Base-by-base conservation (phyloP, 139 green algal genomes). In the Spirogloea muscicola region DNA sequence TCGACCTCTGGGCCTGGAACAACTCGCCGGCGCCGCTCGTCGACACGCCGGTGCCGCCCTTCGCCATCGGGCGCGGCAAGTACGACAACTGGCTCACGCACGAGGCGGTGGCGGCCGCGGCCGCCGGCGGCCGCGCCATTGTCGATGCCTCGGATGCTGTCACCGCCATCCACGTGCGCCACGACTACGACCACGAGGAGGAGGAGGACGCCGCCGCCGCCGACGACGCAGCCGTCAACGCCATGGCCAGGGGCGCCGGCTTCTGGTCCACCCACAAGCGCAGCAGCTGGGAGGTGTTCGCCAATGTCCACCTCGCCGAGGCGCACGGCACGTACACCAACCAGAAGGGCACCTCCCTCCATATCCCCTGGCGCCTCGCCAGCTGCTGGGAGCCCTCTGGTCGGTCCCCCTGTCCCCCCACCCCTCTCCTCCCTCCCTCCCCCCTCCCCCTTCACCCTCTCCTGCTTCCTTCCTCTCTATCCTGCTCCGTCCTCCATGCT, bases 1-100 rank as follows among this genome's bases (percentile, higher is more conserved):
- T 76, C 34, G 67, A 65, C 31, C 46, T 65, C 42, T 76, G 67
- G 67, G 21, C 66, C 40, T 76, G 67, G 67, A 76, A 76, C 29
- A 76, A 69, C 49, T 66, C 67, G 3, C 46, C 48, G 13, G 46
- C 39, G 13, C n/a, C n/a, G n/a, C n/a, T n/a, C n/a, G n/a, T n/a
- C n/a, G n/a, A n/a, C n/a, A n/a, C n/a, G n/a, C n/a, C n/a, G n/a
- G n/a, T n/a, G n/a, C n/a, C n/a, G n/a, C n/a, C n/a, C n/a, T n/a
- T n/a, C n/a, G n/a, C n/a, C n/a, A n/a, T n/a, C n/a, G n/a, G n/a
- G n/a, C n/a, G n/a, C n/a, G n/a, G n/a, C n/a, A n/a, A n/a, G n/a
- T n/a, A n/a, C n/a, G n/a, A n/a, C 57, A 64, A 64, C 57, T 64
- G 57, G 57, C 31, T 64, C 25, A 64, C 57, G 57, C 57, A 64